These are phyloP conservation scores for Sordariomycetes sp. DNA, from an alignment of 2,329 filamentous ascomycete species.

Conservation along the genomic window DNA sequence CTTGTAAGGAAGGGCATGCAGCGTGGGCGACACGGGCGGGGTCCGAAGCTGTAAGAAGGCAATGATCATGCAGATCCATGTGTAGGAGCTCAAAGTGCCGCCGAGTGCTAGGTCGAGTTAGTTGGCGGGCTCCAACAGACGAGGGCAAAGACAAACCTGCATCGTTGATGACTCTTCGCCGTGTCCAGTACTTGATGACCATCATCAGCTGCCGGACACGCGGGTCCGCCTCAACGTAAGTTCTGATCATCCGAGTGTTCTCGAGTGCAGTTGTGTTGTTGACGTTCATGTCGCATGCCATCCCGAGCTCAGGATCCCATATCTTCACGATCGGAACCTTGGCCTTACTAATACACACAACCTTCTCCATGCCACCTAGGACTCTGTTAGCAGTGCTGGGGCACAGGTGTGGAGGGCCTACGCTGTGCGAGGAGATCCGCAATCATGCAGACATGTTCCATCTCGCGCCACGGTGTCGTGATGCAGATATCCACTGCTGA, in stretches of 20 bases:
- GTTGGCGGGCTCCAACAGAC: neutral
- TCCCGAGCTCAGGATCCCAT: slow-evolving; percentile 85
- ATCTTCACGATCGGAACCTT: slow-evolving; percentile 99
- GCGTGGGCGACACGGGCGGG: slow-evolving; percentile 73
- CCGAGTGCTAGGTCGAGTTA: slow-evolving; percentile 78
- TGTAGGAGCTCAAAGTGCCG: slow-evolving; percentile 93
- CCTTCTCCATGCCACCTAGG: slow-evolving; percentile 90
- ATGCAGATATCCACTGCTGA: slow-evolving; percentile 83
- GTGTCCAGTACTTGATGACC: slow-evolving; percentile 97
- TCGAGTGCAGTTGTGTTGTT: slow-evolving; percentile 93
- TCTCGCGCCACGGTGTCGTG: slow-evolving; percentile 76
- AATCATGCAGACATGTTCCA: slow-evolving; percentile 86
- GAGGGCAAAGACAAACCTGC: slow-evolving; percentile 58
- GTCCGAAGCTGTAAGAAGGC: slow-evolving; percentile 86
- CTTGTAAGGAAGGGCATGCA: slow-evolving; percentile 58
- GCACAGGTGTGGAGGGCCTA: slow-evolving; percentile 36
- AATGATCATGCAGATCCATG: slow-evolving; percentile 98
- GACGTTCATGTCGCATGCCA: slow-evolving; percentile 97
- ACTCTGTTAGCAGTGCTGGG: slow-evolving; percentile 20
- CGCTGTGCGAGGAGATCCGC: slow-evolving; percentile 77
- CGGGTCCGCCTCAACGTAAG: slow-evolving; percentile 88
- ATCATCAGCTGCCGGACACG: slow-evolving; percentile 88
- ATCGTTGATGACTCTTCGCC: slow-evolving; percentile 86
- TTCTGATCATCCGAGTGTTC: slow-evolving; percentile 96
- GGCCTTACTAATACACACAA: slow-evolving; percentile 87